Evolutionary conservation across 495 filamentous ascomycete species (phyloP).

Genomic region (Letharia lupina): DNA sequence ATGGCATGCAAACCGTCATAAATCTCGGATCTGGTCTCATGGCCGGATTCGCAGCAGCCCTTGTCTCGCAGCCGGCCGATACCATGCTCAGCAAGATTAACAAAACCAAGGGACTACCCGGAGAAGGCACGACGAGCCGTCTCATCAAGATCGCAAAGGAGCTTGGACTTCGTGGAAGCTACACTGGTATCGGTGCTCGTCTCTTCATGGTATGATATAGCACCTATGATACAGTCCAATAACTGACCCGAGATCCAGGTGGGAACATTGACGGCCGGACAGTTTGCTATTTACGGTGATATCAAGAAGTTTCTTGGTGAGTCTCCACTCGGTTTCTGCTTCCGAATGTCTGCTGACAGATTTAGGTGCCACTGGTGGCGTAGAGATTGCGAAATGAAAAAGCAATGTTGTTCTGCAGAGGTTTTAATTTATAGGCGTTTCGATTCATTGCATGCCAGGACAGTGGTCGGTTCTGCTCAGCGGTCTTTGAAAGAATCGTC

Average conservation of each 20-base stretch:
- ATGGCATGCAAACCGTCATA: slow-evolving; percentile 70
- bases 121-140: slow-evolving; percentile 85
- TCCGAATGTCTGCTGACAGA: slow-evolving; percentile 30
- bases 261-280: slow-evolving; percentile 75
- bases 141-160: slow-evolving; percentile 95
- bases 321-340: background rate
- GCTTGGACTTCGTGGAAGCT: slow-evolving; percentile 82
- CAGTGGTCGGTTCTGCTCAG: background rate
- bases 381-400: slow-evolving; percentile 57
- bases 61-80: slow-evolving; percentile 96
- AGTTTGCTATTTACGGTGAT: slow-evolving; percentile 95
- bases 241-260: slow-evolving; percentile 23
- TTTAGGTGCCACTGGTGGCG: slow-evolving; percentile 65
- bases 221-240: too few species aligned
- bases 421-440: slow-evolving; percentile 5
- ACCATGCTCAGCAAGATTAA: slow-evolving; percentile 99
- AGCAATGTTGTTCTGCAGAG: background rate
- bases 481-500: background rate
- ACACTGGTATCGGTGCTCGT: slow-evolving; percentile 87
- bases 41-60: slow-evolving; percentile 92
- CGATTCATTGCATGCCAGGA: slow-evolving; percentile 7
- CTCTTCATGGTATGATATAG: slow-evolving; percentile 49
- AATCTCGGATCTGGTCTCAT: slow-evolving; percentile 95
- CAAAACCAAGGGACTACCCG: slow-evolving; percentile 95
- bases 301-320: slow-evolving; percentile 44